A percentile compares a stretch with the other conserved stretches of the same genome.
Evolutionary conservation across 768 basidiomycete species (phyloP).

Genomic region (Suillus fuscotomentosus): DNA sequence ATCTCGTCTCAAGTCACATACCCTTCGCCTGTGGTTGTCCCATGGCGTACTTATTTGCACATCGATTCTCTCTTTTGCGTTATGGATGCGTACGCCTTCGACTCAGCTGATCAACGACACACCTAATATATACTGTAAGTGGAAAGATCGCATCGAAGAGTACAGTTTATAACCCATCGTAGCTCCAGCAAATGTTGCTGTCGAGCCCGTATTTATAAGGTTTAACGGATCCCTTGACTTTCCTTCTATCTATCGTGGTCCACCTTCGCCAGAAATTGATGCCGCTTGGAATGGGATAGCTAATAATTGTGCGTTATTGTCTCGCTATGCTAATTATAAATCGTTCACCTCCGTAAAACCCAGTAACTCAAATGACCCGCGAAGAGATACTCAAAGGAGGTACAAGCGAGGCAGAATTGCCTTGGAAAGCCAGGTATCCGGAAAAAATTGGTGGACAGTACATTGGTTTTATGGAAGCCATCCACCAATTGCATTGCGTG

Average conservation of each 20-base stretch:
- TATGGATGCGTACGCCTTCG: constrained; percentile 8
- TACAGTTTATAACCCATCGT: not conserved
- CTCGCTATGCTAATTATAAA: not conserved
- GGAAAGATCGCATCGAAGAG: not conserved
- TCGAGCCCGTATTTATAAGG: constrained; percentile 9
- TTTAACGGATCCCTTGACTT: constrained; percentile 9
- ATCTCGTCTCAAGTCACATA: not conserved
- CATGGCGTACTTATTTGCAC: constrained; percentile 1
- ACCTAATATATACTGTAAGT: constrained; percentile 2
- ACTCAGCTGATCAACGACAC: not conserved
- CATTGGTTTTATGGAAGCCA: constrained; percentile 7
- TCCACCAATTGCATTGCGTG: constrained; percentile 12
- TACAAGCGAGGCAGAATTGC: not conserved
- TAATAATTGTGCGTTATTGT: not conserved
- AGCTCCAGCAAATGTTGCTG: constrained; percentile 12
- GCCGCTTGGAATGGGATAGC: constrained; percentile 9
- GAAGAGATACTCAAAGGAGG: constrained; percentile 11
- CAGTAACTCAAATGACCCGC: not conserved
- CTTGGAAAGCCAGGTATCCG: constrained; percentile 7
- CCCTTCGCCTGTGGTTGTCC: constrained; percentile 3
- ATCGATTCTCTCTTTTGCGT: constrained; percentile 4
- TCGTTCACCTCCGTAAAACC: constrained; percentile 3
- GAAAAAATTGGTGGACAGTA: constrained; percentile 12
- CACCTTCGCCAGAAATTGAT: constrained; percentile 12
- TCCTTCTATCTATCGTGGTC: constrained; percentile 9